phyloP scores from a whole-genome alignment of 73 alveolate genomes.

The Symbiodinium natans region DNA sequence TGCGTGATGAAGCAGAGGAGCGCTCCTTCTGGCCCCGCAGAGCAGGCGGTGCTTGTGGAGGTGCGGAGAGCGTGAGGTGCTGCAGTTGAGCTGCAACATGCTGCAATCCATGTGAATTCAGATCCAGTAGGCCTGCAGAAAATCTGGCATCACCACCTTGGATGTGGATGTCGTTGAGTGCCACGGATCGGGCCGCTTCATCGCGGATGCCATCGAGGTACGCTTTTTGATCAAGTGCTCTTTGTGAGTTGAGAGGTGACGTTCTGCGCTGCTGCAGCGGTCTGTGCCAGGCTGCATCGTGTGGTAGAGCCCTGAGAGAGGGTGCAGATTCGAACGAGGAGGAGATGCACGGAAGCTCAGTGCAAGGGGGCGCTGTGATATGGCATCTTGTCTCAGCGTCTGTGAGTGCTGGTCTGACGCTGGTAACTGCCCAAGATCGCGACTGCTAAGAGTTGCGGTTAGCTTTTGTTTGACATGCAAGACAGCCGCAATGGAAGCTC shows the following conservation, averaged over 20 bases:
- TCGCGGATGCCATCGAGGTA: conserved; percentile 79
- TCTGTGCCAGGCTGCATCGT: conserved; percentile 43
- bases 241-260: too few species aligned
- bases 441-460: too few species aligned
- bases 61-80: background rate
- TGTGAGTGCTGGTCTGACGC: too few species aligned
- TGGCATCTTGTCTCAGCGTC: background rate
- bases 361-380: too few species aligned
- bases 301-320: conserved; percentile 74
- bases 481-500: too few species aligned
- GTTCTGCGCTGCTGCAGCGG: too few species aligned
- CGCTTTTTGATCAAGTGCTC: too few species aligned
- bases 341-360: conserved; percentile 28
- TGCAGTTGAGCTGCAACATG: too few species aligned
- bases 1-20: background rate
- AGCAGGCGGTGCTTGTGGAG: conserved; percentile 88
- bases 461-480: too few species aligned
- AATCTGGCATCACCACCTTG: conserved; percentile 73
- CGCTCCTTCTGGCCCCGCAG: conserved; percentile 81
- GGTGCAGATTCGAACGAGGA: conserved; percentile 47
- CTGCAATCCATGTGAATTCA: background rate
- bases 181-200: conserved; percentile 90
- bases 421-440: background rate
- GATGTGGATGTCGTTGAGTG: conserved; percentile 88
- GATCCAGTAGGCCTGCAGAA: conserved; percentile 54